These are phyloP conservation scores for Trichoderma brevicompactum DNA, from an alignment of 2,329 filamentous ascomycete genomes.

Conservation along the genomic window DNA sequence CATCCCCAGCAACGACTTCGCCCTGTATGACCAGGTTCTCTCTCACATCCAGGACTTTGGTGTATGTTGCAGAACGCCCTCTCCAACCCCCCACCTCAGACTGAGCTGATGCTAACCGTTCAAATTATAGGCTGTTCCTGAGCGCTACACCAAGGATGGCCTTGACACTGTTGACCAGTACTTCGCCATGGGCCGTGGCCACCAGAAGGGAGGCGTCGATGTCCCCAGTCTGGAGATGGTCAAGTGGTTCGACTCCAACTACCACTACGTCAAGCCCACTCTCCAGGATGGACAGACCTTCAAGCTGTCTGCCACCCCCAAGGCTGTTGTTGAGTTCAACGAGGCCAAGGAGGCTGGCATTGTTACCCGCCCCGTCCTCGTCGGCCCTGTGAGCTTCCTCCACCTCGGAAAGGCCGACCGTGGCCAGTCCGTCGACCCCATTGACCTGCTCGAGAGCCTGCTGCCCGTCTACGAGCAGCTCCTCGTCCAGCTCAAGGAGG, in stretches of 20 bases:
- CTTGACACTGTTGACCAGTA: conserved; percentile 92
- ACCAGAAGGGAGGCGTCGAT: conserved; percentile 92
- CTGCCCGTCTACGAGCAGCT: conserved; percentile 94
- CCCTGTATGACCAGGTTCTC: conserved; percentile 96
- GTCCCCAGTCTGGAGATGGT: conserved; percentile 98
- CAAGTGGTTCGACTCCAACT: conserved; percentile 99
- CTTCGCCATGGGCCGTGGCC: conserved; percentile 99
- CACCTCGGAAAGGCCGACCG: conserved; percentile 98
- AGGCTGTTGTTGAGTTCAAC: conserved; percentile 91
- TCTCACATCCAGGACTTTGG: conserved; percentile 98
- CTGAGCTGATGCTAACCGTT: conserved; percentile 25
- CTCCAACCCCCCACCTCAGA: not conserved
- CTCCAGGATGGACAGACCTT: conserved; percentile 97
- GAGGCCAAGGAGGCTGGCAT: conserved; percentile 99
- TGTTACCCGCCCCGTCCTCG: conserved; percentile 86
- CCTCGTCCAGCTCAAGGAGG: conserved; percentile 89
- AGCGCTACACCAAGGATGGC: conserved; percentile 89
- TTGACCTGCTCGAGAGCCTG: conserved; percentile 90
- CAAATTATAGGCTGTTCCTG: conserved; percentile 72
- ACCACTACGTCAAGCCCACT: conserved; percentile 99
- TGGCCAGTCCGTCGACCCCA: conserved; percentile 89
- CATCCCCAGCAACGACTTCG: conserved; percentile 99
- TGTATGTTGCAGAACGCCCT: conserved; percentile 58
- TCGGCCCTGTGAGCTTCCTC: conserved; percentile 97
- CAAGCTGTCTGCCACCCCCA: conserved; percentile 83